phyloP scores from a whole-genome alignment of 208 protist species.

The Paratrypanosoma confusum region DNA sequence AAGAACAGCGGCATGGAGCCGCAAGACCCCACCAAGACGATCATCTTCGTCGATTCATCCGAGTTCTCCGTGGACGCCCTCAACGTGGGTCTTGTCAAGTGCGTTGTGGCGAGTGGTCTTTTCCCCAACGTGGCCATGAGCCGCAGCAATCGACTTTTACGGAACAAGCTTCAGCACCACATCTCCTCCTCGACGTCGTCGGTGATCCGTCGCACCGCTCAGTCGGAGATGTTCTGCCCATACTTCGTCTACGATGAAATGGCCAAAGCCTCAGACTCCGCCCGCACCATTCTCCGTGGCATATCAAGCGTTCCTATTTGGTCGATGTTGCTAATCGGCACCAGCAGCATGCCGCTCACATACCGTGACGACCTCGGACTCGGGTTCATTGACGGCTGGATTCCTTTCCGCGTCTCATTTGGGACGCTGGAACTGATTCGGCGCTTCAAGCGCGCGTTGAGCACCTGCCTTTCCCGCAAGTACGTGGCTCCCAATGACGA shows the following conservation, averaged over 20 bases:
- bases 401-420: constrained; percentile 50
- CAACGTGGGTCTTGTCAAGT: constrained; percentile 60
- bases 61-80: constrained; percentile 34
- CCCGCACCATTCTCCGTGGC: constrained; percentile 22
- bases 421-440: constrained; percentile 40
- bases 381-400: constrained; percentile 54
- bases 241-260: constrained; percentile 70
- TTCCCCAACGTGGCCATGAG: constrained; percentile 61
- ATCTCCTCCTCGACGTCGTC: constrained; percentile 24
- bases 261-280: constrained; percentile 14
- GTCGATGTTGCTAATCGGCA: constrained; percentile 57
- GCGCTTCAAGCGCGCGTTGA: constrained; percentile 43
- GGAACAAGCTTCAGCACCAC: constrained; percentile 36
- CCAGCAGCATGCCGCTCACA: constrained; percentile 25
- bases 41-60: constrained; percentile 56
- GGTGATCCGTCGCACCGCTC: constrained; percentile 27
- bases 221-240: constrained; percentile 26
- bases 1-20: neutral
- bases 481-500: constrained; percentile 35
- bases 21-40: constrained; percentile 5
- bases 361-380: constrained; percentile 50
- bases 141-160: constrained; percentile 24
- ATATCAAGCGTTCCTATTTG: constrained; percentile 53
- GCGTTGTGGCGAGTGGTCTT: constrained; percentile 36
- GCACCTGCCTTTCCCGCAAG: constrained; percentile 39